Percentiles rank a stretch among this genome's conserved stretches.
These are phyloP conservation scores for Apiospora kogelbergensis DNA, from an alignment of 2,329 filamentous ascomycete species.

Conservation along the genomic window DNA sequence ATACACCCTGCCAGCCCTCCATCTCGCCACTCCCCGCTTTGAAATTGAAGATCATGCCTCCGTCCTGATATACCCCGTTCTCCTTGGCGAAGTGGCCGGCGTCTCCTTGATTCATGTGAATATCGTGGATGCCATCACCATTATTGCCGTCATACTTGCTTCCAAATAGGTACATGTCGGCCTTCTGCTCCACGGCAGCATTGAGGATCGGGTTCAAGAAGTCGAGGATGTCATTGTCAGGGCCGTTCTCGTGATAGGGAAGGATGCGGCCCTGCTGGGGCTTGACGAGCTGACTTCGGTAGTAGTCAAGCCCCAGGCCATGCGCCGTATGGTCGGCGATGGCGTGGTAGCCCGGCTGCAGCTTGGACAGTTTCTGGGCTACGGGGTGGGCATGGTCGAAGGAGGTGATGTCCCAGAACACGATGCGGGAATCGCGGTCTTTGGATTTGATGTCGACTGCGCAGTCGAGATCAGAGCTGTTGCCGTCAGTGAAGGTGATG, in stretches of 20 bases:
- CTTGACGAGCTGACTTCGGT: neutral
- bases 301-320: neutral
- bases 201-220: neutral
- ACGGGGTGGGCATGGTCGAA: neutral
- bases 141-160: neutral
- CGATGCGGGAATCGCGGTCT: neutral
- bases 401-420: neutral
- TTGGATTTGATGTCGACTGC: slow-evolving; percentile 1
- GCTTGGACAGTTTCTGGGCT: neutral
- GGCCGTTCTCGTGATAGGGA: neutral
- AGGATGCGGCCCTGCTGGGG: neutral
- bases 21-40: neutral
- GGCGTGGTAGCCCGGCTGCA: neutral
- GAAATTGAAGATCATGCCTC: slow-evolving; percentile 5
- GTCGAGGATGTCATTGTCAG: slow-evolving; percentile 1
- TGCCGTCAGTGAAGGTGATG: slow-evolving; percentile 5
- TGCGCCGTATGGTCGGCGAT: neutral
- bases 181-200: neutral
- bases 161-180: slow-evolving; percentile 2
- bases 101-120: slow-evolving; percentile 6
- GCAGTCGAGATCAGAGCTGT: neutral
- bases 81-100: neutral
- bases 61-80: neutral
- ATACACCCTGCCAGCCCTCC: neutral
- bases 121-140: neutral